phyloP scores from a whole-genome alignment of 352 stramenopile species.

The Thalassiosira ordinaria region DNA sequence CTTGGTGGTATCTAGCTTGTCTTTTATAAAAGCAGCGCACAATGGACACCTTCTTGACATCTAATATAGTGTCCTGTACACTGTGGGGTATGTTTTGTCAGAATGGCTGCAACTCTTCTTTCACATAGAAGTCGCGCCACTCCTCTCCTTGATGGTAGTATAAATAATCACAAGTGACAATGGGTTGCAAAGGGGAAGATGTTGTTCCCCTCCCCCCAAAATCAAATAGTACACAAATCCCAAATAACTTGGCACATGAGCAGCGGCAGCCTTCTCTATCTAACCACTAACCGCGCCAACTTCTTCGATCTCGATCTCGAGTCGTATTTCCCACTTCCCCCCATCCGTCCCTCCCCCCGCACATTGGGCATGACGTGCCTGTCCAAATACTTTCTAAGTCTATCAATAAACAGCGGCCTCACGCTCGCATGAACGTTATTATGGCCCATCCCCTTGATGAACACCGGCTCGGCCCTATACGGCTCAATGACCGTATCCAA shows the following conservation, averaged over 20 bases:
- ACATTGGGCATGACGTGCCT: slow-evolving; percentile 67
- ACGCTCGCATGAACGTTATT: slow-evolving; percentile 84
- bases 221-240: not conserved
- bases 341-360: not conserved
- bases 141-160: not conserved
- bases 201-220: not conserved
- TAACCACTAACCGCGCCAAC: slow-evolving; percentile 13
- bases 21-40: not conserved
- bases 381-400: slow-evolving; percentile 78
- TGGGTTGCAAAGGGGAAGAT: too few species aligned
- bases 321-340: slow-evolving; percentile 1
- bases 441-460: slow-evolving; percentile 86
- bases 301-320: slow-evolving; percentile 13
- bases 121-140: not conserved
- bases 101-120: not conserved
- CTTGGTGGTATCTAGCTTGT: not conserved
- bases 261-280: not conserved
- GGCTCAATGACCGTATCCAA: slow-evolving; percentile 65
- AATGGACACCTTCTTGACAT: too few species aligned
- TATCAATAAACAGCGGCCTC: slow-evolving; percentile 77
- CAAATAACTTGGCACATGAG: too few species aligned
- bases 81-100: not conserved
- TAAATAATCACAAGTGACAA: slow-evolving; percentile 6
- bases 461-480: slow-evolving; percentile 68
- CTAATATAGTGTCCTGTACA: not conserved